Evolutionary conservation across 495 filamentous ascomycete species (phyloP).

Genomic region (Lasiosphaeria miniovina): DNA sequence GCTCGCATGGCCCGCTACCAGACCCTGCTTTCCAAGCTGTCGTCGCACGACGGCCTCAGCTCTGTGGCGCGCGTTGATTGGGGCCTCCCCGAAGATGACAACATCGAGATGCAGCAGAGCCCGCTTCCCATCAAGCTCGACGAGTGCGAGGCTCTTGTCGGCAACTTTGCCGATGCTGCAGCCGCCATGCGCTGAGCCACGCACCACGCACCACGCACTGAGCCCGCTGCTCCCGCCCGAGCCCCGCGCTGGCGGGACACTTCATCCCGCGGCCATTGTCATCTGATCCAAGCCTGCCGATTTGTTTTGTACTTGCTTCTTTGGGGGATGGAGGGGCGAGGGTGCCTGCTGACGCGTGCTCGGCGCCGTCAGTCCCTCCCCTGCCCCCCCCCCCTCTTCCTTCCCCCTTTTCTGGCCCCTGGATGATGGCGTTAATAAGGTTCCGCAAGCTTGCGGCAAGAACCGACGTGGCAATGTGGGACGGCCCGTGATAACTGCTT

Average conservation of each 20-base stretch:
- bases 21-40: conserved; percentile 50
- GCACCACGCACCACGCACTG: conserved; percentile 1
- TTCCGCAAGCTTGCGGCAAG: conserved; percentile 20
- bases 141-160: conserved; percentile 43
- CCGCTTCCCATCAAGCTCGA: conserved; percentile 41
- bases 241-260: conserved; percentile 11
- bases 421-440: conserved; percentile 9
- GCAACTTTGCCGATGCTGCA: conserved; percentile 50
- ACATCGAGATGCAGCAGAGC: conserved; percentile 41
- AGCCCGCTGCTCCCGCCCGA: neutral
- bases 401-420: neutral
- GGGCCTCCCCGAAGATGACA: conserved; percentile 46
- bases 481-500: conserved; percentile 20
- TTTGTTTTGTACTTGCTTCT: neutral
- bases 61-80: conserved; percentile 43
- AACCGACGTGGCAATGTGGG: conserved; percentile 17
- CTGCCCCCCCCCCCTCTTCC: conserved; percentile 1
- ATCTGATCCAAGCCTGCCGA: conserved; percentile 2
- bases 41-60: conserved; percentile 36
- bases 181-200: conserved; percentile 37
- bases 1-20: conserved; percentile 48
- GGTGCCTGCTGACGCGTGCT: conserved; percentile 15
- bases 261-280: neutral
- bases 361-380: conserved; percentile 3
- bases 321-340: neutral